These are phyloP conservation scores for Boletus sp. DNA, from an alignment of 768 basidiomycete genomes.

Conservation along the genomic window DNA sequence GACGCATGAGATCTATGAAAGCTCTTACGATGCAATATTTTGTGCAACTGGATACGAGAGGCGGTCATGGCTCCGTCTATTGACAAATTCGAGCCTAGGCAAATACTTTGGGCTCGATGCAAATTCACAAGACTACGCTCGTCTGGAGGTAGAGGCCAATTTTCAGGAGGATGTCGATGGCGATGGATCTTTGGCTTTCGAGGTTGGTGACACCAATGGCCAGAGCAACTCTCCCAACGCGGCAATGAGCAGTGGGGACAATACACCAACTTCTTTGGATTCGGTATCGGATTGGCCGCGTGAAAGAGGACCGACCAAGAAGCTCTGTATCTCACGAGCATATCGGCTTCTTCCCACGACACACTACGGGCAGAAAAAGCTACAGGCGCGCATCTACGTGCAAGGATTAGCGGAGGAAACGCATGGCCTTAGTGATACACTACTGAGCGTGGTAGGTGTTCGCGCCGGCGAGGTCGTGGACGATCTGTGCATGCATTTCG, in stretches of 20 bases:
- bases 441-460: conserved; percentile 43
- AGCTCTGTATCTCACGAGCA: conserved; percentile 36
- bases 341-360: conserved; percentile 39
- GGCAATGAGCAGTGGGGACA: conserved; percentile 5
- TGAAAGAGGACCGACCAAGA: conserved; percentile 8
- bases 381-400: conserved; percentile 32
- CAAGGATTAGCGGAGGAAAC: conserved; percentile 38
- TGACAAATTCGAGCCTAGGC: conserved; percentile 39
- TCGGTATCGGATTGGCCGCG: conserved; percentile 21
- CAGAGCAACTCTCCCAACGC: not conserved
- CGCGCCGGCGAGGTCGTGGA: conserved; percentile 45
- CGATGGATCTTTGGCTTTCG: conserved; percentile 3
- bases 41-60: conserved; percentile 56
- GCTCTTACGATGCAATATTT: conserved; percentile 45
- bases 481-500: conserved; percentile 29
- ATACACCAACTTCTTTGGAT: conserved; percentile 13
- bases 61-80: conserved; percentile 42
- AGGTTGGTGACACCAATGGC: not conserved
- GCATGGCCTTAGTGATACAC: conserved; percentile 41
- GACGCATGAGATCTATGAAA: conserved; percentile 29
- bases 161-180: not conserved
- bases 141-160: conserved; percentile 10
- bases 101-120: conserved; percentile 34
- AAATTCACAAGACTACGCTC: not conserved
- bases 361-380: not conserved